These are phyloP conservation scores for Auriculariales sp. DNA, from an alignment of 768 basidiomycete species.

Conservation along the genomic window DNA sequence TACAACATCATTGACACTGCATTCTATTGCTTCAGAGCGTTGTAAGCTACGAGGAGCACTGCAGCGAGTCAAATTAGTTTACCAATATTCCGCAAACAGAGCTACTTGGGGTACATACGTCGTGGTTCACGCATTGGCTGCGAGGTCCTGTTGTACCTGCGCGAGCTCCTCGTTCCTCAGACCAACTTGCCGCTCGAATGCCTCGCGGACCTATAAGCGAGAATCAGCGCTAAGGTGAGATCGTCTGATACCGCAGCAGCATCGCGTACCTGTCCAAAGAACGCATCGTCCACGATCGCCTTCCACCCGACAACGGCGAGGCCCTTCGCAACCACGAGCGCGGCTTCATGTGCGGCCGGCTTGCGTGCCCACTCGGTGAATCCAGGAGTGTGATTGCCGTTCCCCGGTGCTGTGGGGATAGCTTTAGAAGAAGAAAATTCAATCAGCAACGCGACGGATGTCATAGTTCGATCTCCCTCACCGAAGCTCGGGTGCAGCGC, in stretches of 20 bases:
- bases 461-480: constrained; percentile 11
- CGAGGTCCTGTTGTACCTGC: not conserved
- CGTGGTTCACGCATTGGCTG: too few species aligned
- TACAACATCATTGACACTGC: too few species aligned
- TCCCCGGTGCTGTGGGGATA: constrained; percentile 56
- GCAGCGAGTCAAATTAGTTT: too few species aligned
- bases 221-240: too few species aligned
- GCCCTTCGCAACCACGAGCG: constrained; percentile 52
- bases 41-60: too few species aligned
- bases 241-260: not conserved
- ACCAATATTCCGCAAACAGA: too few species aligned
- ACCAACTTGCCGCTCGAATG: not conserved
- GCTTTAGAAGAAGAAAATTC: too few species aligned
- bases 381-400: constrained; percentile 63
- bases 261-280: constrained; percentile 36
- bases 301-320: constrained; percentile 58
- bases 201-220: not conserved
- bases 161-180: not conserved
- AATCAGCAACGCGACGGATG: not conserved
- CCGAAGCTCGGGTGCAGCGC: constrained; percentile 64
- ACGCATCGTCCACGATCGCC: constrained; percentile 51
- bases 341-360: constrained; percentile 45
- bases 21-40: too few species aligned
- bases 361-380: constrained; percentile 55
- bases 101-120: too few species aligned